Evolutionary conservation across 441 rosid species (phyloP).

Genomic region (Pelargonium citronellum): DNA sequence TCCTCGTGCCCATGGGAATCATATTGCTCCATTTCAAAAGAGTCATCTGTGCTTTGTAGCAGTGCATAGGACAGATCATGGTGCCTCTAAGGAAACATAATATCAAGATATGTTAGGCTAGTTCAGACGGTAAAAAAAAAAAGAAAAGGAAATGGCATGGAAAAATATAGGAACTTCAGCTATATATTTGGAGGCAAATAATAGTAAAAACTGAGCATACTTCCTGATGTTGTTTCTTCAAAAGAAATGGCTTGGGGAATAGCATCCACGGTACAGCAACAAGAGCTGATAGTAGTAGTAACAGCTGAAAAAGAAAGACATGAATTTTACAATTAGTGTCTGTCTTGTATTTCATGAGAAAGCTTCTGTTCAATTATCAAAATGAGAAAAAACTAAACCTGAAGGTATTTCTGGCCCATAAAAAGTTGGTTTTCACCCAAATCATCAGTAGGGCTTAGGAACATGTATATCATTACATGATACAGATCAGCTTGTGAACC

Average conservation of each 20-base stretch:
- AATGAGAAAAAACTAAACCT: constrained; percentile 37
- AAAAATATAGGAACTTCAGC: background rate
- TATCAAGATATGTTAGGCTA: background rate
- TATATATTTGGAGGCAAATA: constrained; percentile 2
- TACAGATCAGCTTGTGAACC: constrained; percentile 95
- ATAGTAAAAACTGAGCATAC: constrained; percentile 34
- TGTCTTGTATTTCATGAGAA: background rate
- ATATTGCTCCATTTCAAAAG: constrained; percentile 50
- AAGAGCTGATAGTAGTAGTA: constrained; percentile 63
- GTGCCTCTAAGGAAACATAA: constrained; percentile 49
- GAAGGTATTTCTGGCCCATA: constrained; percentile 55
- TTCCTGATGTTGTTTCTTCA: constrained; percentile 81
- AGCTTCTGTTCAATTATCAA: background rate
- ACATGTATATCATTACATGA: constrained; percentile 93
- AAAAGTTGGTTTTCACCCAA: constrained; percentile 86
- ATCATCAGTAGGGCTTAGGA: constrained; percentile 84
- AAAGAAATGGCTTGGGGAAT: constrained; percentile 90
- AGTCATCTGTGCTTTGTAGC: constrained; percentile 52
- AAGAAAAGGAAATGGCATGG: background rate
- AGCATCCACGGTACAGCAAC: constrained; percentile 99
- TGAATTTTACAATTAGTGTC: background rate
- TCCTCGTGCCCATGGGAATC: constrained; percentile 71
- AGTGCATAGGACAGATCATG: constrained; percentile 62
- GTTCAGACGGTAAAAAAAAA: too few species aligned
- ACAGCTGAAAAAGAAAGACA: constrained; percentile 41